Evolutionary conservation across 441 rosid species (phyloP).

Genomic region (Syzygium syzygioides): DNA sequence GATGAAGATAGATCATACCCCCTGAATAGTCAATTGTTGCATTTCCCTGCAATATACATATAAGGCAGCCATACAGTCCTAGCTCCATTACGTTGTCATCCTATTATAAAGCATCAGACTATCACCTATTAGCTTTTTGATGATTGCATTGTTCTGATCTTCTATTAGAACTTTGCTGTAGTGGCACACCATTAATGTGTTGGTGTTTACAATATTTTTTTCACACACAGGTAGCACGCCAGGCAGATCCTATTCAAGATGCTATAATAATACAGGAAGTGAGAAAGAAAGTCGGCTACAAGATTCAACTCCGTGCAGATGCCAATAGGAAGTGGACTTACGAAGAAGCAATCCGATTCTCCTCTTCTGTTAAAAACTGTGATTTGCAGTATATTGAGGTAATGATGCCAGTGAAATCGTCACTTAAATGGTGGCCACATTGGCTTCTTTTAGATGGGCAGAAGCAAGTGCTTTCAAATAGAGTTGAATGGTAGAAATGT

Average conservation of each 20-base stretch:
- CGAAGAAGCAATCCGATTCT: constrained; percentile 71
- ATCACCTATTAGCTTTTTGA: background rate
- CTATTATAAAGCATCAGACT: background rate
- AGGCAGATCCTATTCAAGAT: constrained; percentile 61
- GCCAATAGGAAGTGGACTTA: constrained; percentile 88
- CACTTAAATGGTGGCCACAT: background rate
- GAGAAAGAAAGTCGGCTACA: constrained; percentile 59
- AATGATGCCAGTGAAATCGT: background rate
- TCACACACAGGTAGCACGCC: constrained; percentile 72
- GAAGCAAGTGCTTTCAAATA: background rate
- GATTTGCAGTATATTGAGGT: constrained; percentile 92
- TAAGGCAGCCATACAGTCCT: background rate
- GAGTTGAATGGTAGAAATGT: background rate
- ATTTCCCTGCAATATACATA: background rate
- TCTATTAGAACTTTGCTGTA: background rate
- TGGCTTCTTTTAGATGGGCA: background rate
- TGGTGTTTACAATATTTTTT: background rate
- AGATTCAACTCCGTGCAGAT: constrained; percentile 81
- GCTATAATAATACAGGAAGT: constrained; percentile 79
- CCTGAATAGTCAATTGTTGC: background rate
- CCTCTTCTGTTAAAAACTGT: constrained; percentile 57
- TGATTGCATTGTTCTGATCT: background rate
- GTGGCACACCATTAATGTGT: background rate
- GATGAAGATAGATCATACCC: background rate
- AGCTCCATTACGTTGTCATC: background rate